These are phyloP conservation scores for Hemisphaericaspora xylanilytica DNA, from an alignment of 1,139 yeast genomes.

Conservation along the genomic window DNA sequence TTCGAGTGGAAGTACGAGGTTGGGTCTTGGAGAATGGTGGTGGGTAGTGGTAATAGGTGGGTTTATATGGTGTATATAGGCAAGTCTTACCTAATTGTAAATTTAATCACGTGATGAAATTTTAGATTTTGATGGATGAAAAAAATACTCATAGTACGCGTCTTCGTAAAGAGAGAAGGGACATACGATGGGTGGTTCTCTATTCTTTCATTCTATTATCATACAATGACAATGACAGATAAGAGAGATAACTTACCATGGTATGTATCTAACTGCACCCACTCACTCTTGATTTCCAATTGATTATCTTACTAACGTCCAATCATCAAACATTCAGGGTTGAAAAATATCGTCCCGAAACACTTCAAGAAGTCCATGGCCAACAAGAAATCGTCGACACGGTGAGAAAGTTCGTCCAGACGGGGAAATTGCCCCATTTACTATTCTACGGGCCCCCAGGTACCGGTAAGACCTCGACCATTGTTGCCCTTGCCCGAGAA, in stretches of 20 bases:
- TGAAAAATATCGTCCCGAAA: constrained; percentile 89
- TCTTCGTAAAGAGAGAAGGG: no score
- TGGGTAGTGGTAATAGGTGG: no score
- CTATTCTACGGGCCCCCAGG: constrained; percentile 98
- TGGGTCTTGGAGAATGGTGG: no score
- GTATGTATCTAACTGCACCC: constrained; percentile 25
- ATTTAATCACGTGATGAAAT: neutral
- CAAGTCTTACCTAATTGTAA: no score
- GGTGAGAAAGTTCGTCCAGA: constrained; percentile 78
- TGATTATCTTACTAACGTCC: constrained; percentile 12
- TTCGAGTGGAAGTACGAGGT: no score
- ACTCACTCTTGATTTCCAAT: constrained; percentile 17
- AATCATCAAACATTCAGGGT: constrained; percentile 50
- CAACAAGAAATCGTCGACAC: constrained; percentile 83
- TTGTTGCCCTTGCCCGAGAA: constrained; percentile 84
- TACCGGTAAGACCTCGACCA: constrained; percentile 94
- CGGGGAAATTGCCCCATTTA: constrained; percentile 83
- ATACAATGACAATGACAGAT: no score
- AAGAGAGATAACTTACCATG: constrained; percentile 38
- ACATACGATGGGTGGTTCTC: no score
- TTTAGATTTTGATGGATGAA: neutral
- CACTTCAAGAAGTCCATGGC: constrained; percentile 85
- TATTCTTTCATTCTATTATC: neutral
- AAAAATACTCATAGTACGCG: constrained; percentile 4
- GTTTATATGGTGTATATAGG: no score